These are phyloP conservation scores for Wickerhamiella australiensis DNA, from an alignment of 805 yeast species.

Conservation along the genomic window DNA sequence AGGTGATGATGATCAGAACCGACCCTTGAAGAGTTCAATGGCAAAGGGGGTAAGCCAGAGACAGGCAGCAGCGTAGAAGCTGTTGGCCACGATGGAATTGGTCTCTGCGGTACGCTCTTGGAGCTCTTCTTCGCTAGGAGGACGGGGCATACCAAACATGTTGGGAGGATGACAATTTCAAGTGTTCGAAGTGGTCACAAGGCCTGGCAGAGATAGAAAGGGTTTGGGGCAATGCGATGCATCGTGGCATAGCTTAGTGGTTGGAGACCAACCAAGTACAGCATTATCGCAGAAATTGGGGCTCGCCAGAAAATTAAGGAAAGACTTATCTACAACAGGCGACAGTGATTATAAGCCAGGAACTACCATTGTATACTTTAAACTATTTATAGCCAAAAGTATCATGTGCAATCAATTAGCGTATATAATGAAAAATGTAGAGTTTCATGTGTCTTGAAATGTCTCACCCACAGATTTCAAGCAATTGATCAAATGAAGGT, in stretches of 20 bases:
- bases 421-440: too few relatives aligned
- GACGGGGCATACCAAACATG: slow-evolving; percentile 31
- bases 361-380: too few relatives aligned
- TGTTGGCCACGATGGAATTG: slow-evolving; percentile 23
- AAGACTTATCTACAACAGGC: too few relatives aligned
- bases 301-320: too few relatives aligned
- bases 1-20: slow-evolving; percentile 25
- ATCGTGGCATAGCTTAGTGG: too few relatives aligned
- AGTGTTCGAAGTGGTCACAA: neutral
- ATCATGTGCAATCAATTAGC: neutral
- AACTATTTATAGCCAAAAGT: neutral
- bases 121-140: slow-evolving; percentile 31
- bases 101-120: slow-evolving; percentile 26
- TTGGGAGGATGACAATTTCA: neutral
- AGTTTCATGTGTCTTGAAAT: neutral
- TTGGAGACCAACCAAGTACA: neutral
- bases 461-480: neutral
- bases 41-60: slow-evolving; percentile 33
- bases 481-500: neutral
- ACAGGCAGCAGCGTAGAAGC: slow-evolving; percentile 29
- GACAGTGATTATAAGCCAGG: too few relatives aligned
- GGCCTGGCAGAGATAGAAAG: too few relatives aligned
- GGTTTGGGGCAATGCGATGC: too few relatives aligned
- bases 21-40: slow-evolving; percentile 30
- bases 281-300: too few relatives aligned